Evolutionary conservation across 2,329 filamentous ascomycete genomes (phyloP).

Genomic region (Trichocomaceae sp.): DNA sequence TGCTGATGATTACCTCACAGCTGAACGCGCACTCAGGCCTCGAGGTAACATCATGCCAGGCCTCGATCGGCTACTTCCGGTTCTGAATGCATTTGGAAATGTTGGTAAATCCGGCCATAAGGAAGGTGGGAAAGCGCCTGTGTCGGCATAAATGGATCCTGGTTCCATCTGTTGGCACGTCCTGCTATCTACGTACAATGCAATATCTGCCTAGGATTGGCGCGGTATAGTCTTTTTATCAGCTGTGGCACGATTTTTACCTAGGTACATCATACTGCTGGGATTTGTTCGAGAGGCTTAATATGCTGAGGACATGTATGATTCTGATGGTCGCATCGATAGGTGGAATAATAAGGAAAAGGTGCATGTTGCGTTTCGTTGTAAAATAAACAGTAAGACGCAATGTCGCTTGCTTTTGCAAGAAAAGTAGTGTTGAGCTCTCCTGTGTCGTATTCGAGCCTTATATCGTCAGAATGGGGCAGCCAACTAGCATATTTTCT

Average conservation of each 20-base stretch:
- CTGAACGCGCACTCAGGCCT: not conserved
- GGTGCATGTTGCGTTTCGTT: not conserved
- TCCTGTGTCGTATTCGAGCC: not conserved
- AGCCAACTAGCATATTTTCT: too few species aligned
- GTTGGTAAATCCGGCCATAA: constrained; percentile 7
- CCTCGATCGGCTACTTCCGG: not conserved
- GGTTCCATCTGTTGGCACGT: not conserved
- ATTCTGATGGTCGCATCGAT: not conserved
- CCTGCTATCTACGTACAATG: too few species aligned
- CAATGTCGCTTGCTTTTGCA: not conserved
- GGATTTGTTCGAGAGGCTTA: not conserved
- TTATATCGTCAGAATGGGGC: too few species aligned
- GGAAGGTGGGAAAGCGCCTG: constrained; percentile 7
- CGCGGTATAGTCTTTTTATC: not conserved
- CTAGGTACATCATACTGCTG: too few species aligned
- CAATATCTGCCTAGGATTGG: not conserved
- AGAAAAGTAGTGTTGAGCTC: not conserved
- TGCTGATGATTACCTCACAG: not conserved
- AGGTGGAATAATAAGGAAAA: not conserved
- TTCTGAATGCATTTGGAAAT: constrained; percentile 9
- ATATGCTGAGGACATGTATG: not conserved
- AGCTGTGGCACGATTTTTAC: too few species aligned
- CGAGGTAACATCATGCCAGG: constrained; percentile 9
- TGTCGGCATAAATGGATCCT: not conserved
- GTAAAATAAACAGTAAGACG: not conserved